A percentile compares a stretch with the other conserved stretches of the same genome.
These are phyloP conservation scores for Monilinia laxa DNA, from an alignment of 2,329 filamentous ascomycete genomes.

Conservation along the genomic window DNA sequence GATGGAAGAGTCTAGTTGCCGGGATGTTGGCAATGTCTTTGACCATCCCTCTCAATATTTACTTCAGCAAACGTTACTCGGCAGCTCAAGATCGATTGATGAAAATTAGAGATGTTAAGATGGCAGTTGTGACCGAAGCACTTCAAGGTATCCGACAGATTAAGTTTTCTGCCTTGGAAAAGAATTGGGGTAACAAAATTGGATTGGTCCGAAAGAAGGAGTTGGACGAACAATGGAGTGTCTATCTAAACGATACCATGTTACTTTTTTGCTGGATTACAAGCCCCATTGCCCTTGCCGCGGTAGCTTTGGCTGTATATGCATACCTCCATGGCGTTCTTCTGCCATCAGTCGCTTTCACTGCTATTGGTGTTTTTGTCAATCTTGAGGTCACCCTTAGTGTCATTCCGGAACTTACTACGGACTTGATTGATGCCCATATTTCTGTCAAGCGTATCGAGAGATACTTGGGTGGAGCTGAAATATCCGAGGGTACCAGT, in stretches of 20 bases:
- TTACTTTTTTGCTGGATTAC: slow-evolving; percentile 62
- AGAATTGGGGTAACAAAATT: slow-evolving; percentile 73
- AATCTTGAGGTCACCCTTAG: slow-evolving; percentile 71
- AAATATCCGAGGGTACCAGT: slow-evolving; percentile 55
- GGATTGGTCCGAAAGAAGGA: slow-evolving; percentile 63
- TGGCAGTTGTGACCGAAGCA: slow-evolving; percentile 73
- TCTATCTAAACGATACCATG: slow-evolving; percentile 49
- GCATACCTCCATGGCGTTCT: slow-evolving; percentile 62
- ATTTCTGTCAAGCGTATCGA: slow-evolving; percentile 73
- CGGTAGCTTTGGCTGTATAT: slow-evolving; percentile 68
- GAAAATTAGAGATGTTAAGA: slow-evolving; percentile 73
- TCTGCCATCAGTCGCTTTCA: slow-evolving; percentile 73
- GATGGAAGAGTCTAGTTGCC: slow-evolving; percentile 66
- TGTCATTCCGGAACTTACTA: slow-evolving; percentile 70
- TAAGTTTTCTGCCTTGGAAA: slow-evolving; percentile 77
- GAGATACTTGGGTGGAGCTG: slow-evolving; percentile 65
- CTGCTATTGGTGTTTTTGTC: slow-evolving; percentile 71
- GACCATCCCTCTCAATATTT: slow-evolving; percentile 67
- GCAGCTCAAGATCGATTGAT: slow-evolving; percentile 67
- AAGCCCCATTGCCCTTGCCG: slow-evolving; percentile 71
- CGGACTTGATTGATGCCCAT: slow-evolving; percentile 67
- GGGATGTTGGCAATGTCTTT: slow-evolving; percentile 64
- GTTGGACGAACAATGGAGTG: slow-evolving; percentile 63
- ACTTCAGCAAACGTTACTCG: slow-evolving; percentile 63
- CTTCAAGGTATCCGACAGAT: slow-evolving; percentile 79